Evolutionary conservation across 306 rosid species (phyloP).

Genomic region (Vachellia pachyceras): DNA sequence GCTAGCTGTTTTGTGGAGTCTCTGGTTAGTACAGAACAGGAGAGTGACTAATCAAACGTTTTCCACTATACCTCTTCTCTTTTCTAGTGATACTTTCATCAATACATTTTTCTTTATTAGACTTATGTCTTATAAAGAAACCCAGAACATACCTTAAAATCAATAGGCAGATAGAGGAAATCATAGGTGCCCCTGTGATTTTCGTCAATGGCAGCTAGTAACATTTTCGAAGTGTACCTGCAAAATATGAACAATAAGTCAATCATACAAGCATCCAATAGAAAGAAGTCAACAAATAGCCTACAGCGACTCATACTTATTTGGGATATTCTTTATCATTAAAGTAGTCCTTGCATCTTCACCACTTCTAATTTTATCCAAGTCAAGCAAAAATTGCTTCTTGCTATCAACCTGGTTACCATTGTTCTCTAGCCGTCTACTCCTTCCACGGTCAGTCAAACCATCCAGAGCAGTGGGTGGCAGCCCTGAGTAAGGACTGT

Average conservation of each 20-base stretch:
- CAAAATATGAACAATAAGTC: conserved; percentile 35
- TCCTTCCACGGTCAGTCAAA: conserved; percentile 74
- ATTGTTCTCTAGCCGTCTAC: conserved; percentile 75
- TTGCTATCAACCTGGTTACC: conserved; percentile 80
- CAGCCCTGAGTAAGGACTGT: conserved; percentile 72
- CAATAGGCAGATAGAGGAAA: conserved; percentile 95
- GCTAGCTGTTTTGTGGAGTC: neutral
- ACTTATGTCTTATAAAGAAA: neutral
- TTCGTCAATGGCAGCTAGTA: conserved; percentile 96
- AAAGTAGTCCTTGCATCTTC: conserved; percentile 95
- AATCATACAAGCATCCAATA: conserved; percentile 30
- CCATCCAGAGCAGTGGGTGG: conserved; percentile 62
- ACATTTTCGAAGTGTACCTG: conserved; percentile 97
- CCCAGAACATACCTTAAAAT: conserved; percentile 75
- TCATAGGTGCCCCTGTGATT: conserved; percentile 87
- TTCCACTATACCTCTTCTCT: neutral
- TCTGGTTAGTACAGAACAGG: neutral
- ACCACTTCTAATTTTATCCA: conserved; percentile 80
- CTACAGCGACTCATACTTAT: conserved; percentile 68
- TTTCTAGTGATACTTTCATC: neutral
- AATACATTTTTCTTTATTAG: neutral
- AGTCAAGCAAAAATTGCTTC: conserved; percentile 94
- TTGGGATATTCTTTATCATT: conserved; percentile 98
- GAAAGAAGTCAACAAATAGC: conserved; percentile 14
- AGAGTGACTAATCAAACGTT: neutral